Evolutionary conservation across 148 eudicot species (phyloP), one percentile per base, ranked within the genome.

Genomic region (Hydrangea macrophylla): DNA sequence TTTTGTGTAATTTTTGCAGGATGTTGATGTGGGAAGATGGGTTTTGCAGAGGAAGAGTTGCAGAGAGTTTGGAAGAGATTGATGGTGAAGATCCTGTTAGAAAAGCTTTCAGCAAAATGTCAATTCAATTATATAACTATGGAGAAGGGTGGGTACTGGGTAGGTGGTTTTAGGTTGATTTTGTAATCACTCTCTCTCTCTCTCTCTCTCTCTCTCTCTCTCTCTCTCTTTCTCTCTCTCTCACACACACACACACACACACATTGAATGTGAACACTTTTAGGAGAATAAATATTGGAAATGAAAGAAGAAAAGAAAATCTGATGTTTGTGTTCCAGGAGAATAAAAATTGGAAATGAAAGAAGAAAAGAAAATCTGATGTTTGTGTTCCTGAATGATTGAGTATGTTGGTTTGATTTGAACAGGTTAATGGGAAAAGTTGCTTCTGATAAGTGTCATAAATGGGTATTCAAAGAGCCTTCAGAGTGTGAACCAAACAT

Each of bases 71-170:
- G 65, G 96, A 88, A 23, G 94, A 90, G 62, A 88, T 88, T 44
- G 92, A 87, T 68, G 80, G 84, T 17, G 98, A 89, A 62, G 98
- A 92, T 86, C 96, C 87, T 62, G 92, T 92, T 65, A 80, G 89
- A 51, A 92, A 88, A 77, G 79, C 98, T 70, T 92, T 92, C 96
- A 92, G 98, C 94, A 92, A 92, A 75, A 92, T 92, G 96, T 92
- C 98, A 55, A 92, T 92, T 78, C 98, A 92, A 84, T 77, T 92
- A 68, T 92, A 92, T 86, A 92, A 92, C 79, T 92, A 92, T 80
- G 98, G 98, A 90, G 98, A 92, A 92, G 98, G 98, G 98, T 92
- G 96, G 98, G 98, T 92, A 83, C 83, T 89, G 58, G 98, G 98
- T 92, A 86, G 86, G 93, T 90, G 77, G 75, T 82, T 76, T 76